A percentile compares a stretch with the other conserved stretches of the same genome.
These are phyloP conservation scores for Casuarina equisetifolia DNA, from an alignment of 306 rosid species.

Conservation along the genomic window DNA sequence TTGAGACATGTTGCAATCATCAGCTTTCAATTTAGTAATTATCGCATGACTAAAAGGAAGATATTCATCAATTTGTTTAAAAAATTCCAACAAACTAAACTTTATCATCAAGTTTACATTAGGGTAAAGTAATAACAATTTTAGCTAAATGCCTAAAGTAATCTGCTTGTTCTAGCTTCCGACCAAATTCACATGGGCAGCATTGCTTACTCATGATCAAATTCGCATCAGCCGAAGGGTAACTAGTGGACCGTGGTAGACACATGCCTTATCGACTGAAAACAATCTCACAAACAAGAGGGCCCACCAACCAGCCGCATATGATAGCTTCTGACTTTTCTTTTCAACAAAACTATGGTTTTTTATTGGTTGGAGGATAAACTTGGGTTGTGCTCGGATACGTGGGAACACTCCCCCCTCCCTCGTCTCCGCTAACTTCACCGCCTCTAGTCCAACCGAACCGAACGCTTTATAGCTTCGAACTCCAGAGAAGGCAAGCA, in stretches of 20 bases:
- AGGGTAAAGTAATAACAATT: too few species aligned
- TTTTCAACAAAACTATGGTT: neutral
- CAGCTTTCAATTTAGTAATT: too few species aligned
- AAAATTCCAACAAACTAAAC: too few species aligned
- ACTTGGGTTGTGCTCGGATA: neutral
- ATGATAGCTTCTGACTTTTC: neutral
- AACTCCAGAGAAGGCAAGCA: neutral
- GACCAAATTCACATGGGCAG: too few species aligned
- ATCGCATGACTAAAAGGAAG: too few species aligned
- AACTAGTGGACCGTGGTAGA: slow-evolving; percentile 9
- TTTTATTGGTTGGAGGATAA: neutral
- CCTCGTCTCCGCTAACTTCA: neutral
- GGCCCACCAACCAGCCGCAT: neutral
- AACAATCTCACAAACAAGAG: neutral
- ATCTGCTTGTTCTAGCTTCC: too few species aligned
- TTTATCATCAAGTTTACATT: too few species aligned
- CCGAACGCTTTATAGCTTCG: neutral
- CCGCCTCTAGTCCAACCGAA: slow-evolving; percentile 30
- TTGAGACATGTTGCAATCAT: too few species aligned
- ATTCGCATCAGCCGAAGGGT: neutral
- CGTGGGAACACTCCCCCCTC: neutral
- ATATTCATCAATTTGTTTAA: too few species aligned
- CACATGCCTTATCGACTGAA: slow-evolving; percentile 13
- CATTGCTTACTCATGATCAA: neutral
- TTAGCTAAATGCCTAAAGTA: too few species aligned